A percentile compares a stretch with the other conserved stretches of the same genome.
Evolutionary conservation across 2,329 filamentous ascomycete genomes (phyloP).

Genomic region (Alternaria sp.): DNA sequence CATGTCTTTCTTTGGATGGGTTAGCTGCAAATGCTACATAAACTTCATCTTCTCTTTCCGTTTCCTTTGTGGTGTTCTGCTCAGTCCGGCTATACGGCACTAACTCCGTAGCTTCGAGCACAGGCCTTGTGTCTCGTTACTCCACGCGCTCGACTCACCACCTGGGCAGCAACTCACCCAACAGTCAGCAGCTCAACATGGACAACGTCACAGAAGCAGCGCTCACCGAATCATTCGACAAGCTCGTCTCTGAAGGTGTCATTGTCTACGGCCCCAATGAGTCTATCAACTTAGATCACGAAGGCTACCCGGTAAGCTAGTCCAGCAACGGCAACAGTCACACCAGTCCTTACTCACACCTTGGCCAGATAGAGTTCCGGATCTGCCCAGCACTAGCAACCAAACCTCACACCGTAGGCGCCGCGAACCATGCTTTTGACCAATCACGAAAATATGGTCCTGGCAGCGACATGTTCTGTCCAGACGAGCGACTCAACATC

Average conservation of each 20-base stretch:
- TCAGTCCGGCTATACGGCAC: conserved; percentile 1
- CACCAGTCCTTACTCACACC: background rate
- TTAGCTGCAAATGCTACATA: conserved; percentile 14
- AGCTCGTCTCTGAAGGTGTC: conserved; percentile 30
- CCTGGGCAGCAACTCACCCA: background rate
- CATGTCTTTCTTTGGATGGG: conserved; percentile 9
- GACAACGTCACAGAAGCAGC: conserved; percentile 14
- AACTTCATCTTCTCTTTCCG: background rate
- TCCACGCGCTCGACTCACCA: conserved; percentile 6
- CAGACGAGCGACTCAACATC: conserved; percentile 53
- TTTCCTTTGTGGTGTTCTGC: background rate
- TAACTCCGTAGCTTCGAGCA: conserved; percentile 12
- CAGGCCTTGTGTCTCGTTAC: conserved; percentile 10
- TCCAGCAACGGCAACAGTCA: background rate
- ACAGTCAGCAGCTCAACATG: conserved; percentile 12
- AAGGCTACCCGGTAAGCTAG: conserved; percentile 35
- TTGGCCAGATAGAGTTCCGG: conserved; percentile 39
- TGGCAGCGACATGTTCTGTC: conserved; percentile 52
- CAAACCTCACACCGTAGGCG: conserved; percentile 40
- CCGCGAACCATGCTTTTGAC: conserved; percentile 23
- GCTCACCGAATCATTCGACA: conserved; percentile 29
- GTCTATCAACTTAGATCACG: conserved; percentile 22
- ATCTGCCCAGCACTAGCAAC: conserved; percentile 35
- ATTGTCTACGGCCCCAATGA: conserved; percentile 34
- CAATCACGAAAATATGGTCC: conserved; percentile 37